Conservation (phyloP, 106 monocot genomes). For the Acorus gramineus region DNA sequence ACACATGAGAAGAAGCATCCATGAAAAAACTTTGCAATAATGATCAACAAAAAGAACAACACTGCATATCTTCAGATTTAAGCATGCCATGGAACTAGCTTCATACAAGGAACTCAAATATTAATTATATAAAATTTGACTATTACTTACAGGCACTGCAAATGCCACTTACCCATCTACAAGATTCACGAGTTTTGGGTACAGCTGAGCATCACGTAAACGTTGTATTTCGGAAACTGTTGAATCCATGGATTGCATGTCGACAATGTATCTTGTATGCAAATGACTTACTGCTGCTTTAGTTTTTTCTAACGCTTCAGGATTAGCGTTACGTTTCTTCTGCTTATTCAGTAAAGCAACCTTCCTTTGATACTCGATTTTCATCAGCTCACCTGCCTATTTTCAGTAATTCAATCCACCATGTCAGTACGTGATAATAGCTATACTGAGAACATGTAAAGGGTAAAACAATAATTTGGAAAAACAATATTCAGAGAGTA, state of each 20-base stretch:
- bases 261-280: constrained; percentile 87
- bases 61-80: too few species aligned
- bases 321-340: constrained; percentile 44
- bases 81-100: too few species aligned
- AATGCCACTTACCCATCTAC: constrained; percentile 57
- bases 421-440: background rate
- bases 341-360: constrained; percentile 55
- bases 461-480: background rate
- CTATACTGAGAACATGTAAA: background rate
- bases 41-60: too few species aligned
- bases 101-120: too few species aligned
- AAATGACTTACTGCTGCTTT: constrained; percentile 81
- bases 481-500: background rate
- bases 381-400: constrained; percentile 77
- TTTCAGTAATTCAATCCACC: background rate
- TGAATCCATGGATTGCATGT: constrained; percentile 95
- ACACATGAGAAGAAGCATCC: too few species aligned
- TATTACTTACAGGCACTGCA: too few species aligned
- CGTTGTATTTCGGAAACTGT: constrained; percentile 81
- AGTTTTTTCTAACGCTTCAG: constrained; percentile 52
- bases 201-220: constrained; percentile 67
- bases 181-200: constrained; percentile 61
- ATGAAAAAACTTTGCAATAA: too few species aligned
- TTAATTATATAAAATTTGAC: too few species aligned
- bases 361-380: constrained; percentile 83